Conservation (phyloP, 495 filamentous ascomycete genomes). For the Hypoxylon cercidicola region DNA sequence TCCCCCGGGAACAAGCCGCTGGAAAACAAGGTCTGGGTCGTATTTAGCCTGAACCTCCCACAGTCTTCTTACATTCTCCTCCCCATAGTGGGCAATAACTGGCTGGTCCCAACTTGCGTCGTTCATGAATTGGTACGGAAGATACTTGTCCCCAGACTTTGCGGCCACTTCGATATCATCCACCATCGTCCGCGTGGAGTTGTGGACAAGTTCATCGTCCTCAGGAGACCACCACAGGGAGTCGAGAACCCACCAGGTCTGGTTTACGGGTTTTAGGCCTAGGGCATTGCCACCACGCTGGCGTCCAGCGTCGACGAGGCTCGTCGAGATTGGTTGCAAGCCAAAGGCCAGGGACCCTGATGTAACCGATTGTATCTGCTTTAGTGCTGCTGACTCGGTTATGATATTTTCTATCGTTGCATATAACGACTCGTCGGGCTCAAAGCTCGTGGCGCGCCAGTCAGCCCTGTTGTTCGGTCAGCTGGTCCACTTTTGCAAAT, state of each 20-base stretch:
- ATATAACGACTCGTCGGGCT: neutral
- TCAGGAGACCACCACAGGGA: neutral
- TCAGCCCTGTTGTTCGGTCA: neutral
- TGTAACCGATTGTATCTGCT: neutral
- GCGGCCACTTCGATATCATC: neutral
- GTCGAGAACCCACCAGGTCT: neutral
- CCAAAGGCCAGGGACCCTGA: neutral
- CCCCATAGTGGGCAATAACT: slow-evolving; percentile 30
- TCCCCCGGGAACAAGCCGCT: slow-evolving; percentile 11
- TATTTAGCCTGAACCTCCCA: slow-evolving; percentile 21
- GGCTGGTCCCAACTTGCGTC: slow-evolving; percentile 35
- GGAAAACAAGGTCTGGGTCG: slow-evolving; percentile 37
- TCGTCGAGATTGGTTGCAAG: neutral
- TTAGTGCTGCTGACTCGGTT: neutral
- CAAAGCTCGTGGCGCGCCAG: neutral
- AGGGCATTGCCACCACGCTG: neutral
- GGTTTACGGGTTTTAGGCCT: neutral
- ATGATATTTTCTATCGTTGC: neutral
- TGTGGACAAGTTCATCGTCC: neutral
- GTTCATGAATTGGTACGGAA: slow-evolving; percentile 33
- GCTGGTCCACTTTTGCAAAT: neutral
- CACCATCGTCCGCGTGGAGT: neutral
- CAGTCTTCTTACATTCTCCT: slow-evolving; percentile 22
- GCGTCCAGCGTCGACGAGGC: neutral
- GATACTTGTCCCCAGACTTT: slow-evolving; percentile 4